Conservation (phyloP, 1,284 basidiomycete species). For the Puccinia novopanici region DNA sequence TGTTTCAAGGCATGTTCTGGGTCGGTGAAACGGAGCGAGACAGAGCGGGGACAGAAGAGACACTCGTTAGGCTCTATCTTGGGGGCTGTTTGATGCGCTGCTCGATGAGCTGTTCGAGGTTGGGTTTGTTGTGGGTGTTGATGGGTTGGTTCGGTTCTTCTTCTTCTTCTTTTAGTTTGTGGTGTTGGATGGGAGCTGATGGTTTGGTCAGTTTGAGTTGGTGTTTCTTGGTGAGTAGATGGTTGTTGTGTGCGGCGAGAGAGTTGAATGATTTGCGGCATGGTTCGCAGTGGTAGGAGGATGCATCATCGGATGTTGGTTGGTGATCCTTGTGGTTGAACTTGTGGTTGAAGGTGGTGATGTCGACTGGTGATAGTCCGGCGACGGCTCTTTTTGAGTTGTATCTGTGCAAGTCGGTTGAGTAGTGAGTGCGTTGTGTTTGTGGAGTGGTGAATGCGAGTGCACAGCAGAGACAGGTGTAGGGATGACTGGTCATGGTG, state of each 20-base stretch:
- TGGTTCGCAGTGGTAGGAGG: slow-evolving; percentile 9
- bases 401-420: slow-evolving; percentile 92
- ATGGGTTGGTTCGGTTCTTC: not conserved
- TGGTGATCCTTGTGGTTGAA: slow-evolving; percentile 66
- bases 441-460: slow-evolving; percentile 83
- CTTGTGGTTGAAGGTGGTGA: slow-evolving; percentile 81
- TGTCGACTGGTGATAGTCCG: slow-evolving; percentile 80
- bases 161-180: not conserved
- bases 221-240: slow-evolving; percentile 87
- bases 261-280: slow-evolving; percentile 83
- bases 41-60: slow-evolving; percentile 73
- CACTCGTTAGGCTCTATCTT: slow-evolving; percentile 62
- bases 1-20: slow-evolving; percentile 65
- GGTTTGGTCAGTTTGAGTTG: slow-evolving; percentile 63
- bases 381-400: slow-evolving; percentile 98
- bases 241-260: slow-evolving; percentile 83
- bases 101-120: slow-evolving; percentile 71
- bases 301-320: not conserved
- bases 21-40: slow-evolving; percentile 32
- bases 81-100: slow-evolving; percentile 66
- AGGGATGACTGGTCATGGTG: slow-evolving; percentile 58
- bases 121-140: slow-evolving; percentile 56
- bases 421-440: slow-evolving; percentile 87
- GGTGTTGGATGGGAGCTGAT: slow-evolving; percentile 19
- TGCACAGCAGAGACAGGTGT: slow-evolving; percentile 89